Conservation (phyloP, 139 green algal genomes). For the Picochlorum sp. region DNA sequence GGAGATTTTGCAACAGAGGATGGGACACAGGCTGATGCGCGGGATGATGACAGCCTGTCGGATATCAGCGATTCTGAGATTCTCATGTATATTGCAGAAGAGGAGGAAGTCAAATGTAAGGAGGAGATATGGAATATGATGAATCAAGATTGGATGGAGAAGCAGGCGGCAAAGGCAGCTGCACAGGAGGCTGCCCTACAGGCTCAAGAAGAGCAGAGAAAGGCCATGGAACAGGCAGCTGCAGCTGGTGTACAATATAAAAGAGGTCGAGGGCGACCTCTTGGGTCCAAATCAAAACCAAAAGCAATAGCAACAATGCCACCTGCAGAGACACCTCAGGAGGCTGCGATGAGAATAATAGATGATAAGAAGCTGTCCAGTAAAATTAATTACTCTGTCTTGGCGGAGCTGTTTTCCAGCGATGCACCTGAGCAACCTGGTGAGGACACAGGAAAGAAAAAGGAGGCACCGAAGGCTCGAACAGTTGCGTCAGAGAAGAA, state of each 20-base stretch:
- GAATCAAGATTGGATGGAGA: slow-evolving; percentile 40
- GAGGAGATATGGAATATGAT: slow-evolving; percentile 45
- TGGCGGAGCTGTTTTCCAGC: slow-evolving; percentile 57
- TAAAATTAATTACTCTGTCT: slow-evolving; percentile 82
- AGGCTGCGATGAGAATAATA: slow-evolving; percentile 51
- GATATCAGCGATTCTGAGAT: slow-evolving; percentile 31
- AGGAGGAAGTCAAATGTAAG: slow-evolving; percentile 26
- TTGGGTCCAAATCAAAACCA: slow-evolving; percentile 26
- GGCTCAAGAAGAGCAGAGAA: slow-evolving; percentile 15
- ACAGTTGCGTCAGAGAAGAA: background rate
- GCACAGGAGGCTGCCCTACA: slow-evolving; percentile 22
- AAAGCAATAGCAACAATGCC: slow-evolving; percentile 20
- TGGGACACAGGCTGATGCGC: slow-evolving; percentile 20
- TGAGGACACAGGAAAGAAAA: background rate
- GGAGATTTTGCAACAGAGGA: background rate
- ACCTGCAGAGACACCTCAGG: slow-evolving; percentile 29
- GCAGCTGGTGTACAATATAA: slow-evolving; percentile 32
- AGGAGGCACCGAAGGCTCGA: background rate
- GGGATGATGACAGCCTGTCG: slow-evolving; percentile 18
- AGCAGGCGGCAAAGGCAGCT: slow-evolving; percentile 27
- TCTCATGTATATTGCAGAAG: slow-evolving; percentile 24
- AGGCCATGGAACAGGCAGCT: slow-evolving; percentile 24
- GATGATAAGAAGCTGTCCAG: slow-evolving; percentile 56
- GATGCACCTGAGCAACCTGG: slow-evolving; percentile 1
- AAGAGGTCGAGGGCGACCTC: slow-evolving; percentile 31